These are phyloP conservation scores for Aspergillus panamensis DNA, from an alignment of 495 filamentous ascomycete species.

Conservation along the genomic window DNA sequence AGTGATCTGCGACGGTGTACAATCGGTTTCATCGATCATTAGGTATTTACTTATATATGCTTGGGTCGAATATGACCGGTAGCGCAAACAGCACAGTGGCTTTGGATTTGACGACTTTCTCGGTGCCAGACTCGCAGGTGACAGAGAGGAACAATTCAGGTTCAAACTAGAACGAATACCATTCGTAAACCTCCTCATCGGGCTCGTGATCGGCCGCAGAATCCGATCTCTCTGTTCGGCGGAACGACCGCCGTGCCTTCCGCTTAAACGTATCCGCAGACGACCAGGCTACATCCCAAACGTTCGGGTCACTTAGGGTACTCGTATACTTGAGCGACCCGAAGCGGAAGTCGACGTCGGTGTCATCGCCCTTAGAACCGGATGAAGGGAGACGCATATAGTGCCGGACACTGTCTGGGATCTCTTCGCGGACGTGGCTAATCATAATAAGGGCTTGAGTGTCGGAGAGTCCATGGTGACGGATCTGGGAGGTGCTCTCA, in stretches of 20 bases:
- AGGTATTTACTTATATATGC: no score
- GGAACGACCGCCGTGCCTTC: conserved; percentile 3
- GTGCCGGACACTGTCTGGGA: conserved; percentile 71
- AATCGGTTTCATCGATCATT: no score
- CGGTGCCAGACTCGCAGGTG: neutral
- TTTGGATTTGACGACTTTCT: neutral
- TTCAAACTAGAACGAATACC: conserved; percentile 12
- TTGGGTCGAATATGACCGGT: no score
- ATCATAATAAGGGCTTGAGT: conserved; percentile 80
- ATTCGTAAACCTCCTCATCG: conserved; percentile 19
- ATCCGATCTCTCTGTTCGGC: neutral
- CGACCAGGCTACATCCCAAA: conserved; percentile 34
- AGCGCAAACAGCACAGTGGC: no score
- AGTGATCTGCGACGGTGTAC: no score
- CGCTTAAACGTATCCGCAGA: conserved; percentile 20
- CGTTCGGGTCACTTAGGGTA: conserved; percentile 19
- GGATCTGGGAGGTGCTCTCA: neutral
- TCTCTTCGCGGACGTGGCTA: conserved; percentile 86
- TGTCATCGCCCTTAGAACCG: conserved; percentile 39
- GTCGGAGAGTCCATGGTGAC: conserved; percentile 45
- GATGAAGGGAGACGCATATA: conserved; percentile 72
- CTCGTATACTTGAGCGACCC: conserved; percentile 26
- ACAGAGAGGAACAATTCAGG: neutral
- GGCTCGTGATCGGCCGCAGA: neutral
- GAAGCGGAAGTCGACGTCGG: conserved; percentile 36